Percentiles rank a stretch among this genome's conserved stretches.
Evolutionary conservation across 441 rosid genomes (phyloP).

Genomic region (Mallotus japonicus): DNA sequence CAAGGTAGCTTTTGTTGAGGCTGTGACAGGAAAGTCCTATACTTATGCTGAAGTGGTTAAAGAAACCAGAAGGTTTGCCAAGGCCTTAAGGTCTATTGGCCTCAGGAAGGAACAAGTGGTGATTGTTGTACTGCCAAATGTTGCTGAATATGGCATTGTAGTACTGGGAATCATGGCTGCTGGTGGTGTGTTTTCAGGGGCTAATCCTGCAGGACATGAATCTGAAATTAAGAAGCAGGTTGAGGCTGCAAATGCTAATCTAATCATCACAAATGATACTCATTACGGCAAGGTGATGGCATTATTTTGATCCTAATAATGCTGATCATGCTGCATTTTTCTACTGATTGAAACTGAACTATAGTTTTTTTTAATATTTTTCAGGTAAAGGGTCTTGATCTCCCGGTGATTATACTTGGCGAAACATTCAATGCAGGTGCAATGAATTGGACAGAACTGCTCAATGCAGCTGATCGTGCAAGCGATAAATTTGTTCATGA

Average conservation of each 20-base stretch:
- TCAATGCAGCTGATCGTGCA: conserved; percentile 67
- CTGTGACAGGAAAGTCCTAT: conserved; percentile 61
- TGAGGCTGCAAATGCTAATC: conserved; percentile 72
- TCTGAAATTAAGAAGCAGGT: conserved; percentile 81
- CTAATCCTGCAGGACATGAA: conserved; percentile 68
- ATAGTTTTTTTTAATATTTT: background rate
- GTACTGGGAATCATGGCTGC: conserved; percentile 87
- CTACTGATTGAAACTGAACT: background rate
- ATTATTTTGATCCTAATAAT: background rate
- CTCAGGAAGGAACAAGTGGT: conserved; percentile 76
- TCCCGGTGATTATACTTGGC: conserved; percentile 55
- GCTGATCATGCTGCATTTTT: background rate
- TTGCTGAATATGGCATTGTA: conserved; percentile 76
- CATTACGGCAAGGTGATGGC: conserved; percentile 61
- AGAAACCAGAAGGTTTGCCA: conserved; percentile 67
- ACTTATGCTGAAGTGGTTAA: conserved; percentile 64
- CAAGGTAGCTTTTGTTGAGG: conserved; percentile 79
- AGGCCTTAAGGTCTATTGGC: conserved; percentile 75
- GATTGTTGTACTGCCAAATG: conserved; percentile 72
- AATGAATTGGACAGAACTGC: conserved; percentile 63
- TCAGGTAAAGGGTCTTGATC: conserved; percentile 58
- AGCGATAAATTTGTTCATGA: conserved; percentile 29
- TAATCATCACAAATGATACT: conserved; percentile 57
- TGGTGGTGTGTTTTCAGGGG: conserved; percentile 85
- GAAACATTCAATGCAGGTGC: conserved; percentile 50